A percentile compares a stretch with the other conserved stretches of the same genome.
These are phyloP conservation scores for Nitzschia inconspicua DNA, from an alignment of 108 stramenopile genomes.

Conservation along the genomic window DNA sequence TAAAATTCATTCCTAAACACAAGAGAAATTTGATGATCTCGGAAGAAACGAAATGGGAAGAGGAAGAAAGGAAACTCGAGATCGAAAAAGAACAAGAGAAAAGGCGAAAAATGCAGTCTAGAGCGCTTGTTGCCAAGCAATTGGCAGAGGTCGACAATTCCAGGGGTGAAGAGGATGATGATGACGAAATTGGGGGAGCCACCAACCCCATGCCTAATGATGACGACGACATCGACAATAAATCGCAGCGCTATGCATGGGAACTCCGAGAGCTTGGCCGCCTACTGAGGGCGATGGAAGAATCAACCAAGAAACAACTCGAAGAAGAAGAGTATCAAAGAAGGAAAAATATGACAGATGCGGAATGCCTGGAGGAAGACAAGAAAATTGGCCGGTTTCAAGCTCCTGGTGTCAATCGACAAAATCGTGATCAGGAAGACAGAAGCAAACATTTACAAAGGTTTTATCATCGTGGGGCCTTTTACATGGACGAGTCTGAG, in stretches of 20 bases:
- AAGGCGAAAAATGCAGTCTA: conserved; percentile 64
- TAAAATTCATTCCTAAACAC: conserved; percentile 74
- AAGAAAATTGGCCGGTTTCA: conserved; percentile 50
- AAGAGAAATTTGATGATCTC: conserved; percentile 48
- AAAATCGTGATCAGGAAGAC: neutral
- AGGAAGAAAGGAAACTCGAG: conserved; percentile 38
- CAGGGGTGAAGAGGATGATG: conserved; percentile 8
- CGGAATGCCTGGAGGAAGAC: conserved; percentile 83
- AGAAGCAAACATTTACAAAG: conserved; percentile 63
- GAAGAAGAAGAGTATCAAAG: conserved; percentile 66
- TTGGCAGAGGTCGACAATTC: conserved; percentile 23
- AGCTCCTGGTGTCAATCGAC: conserved; percentile 43
- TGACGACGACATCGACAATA: conserved; percentile 34
- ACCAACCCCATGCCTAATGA: conserved; percentile 31
- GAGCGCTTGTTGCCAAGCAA: conserved; percentile 68
- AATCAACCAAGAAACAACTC: conserved; percentile 27
- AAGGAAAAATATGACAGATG: conserved; percentile 87
- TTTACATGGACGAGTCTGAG: conserved; percentile 96
- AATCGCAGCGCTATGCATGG: conserved; percentile 64
- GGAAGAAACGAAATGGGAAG: conserved; percentile 41
- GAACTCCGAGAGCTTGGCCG: conserved; percentile 77
- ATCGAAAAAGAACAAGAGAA: conserved; percentile 35
- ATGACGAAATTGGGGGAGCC: conserved; percentile 49
- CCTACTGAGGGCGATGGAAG: conserved; percentile 55
- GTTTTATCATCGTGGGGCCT: conserved; percentile 97